A percentile compares a stretch with the other conserved stretches of the same genome.
Evolutionary conservation across 1,284 basidiomycete species (phyloP).

Genomic region (Bjerkandera adusta): DNA sequence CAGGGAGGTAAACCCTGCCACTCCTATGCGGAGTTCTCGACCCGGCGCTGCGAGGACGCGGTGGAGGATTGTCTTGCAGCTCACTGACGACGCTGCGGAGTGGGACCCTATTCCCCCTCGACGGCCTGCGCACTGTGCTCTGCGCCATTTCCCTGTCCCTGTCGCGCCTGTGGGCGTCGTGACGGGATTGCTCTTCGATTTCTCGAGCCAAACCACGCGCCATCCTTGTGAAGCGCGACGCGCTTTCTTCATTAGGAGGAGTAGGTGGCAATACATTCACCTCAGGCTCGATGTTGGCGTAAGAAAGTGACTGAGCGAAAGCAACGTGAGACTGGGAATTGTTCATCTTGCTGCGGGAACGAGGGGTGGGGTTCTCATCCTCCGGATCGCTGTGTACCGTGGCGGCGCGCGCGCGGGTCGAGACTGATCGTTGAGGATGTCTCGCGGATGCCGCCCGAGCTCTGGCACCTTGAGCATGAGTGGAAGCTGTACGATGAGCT

Average conservation of each 20-base stretch:
- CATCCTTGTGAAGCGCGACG: slow-evolving; percentile 57
- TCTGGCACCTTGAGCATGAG: slow-evolving; percentile 12
- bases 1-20: slow-evolving; percentile 56
- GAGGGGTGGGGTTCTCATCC: slow-evolving; percentile 16
- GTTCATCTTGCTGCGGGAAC: slow-evolving; percentile 9
- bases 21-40: slow-evolving; percentile 24
- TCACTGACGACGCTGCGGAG: slow-evolving; percentile 20
- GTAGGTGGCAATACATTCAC: slow-evolving; percentile 57
- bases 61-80: slow-evolving; percentile 4
- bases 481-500: slow-evolving; percentile 19
- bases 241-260: slow-evolving; percentile 38
- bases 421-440: slow-evolving; percentile 14
- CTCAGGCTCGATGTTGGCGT: slow-evolving; percentile 38
- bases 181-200: slow-evolving; percentile 41
- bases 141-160: slow-evolving; percentile 15
- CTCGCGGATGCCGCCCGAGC: neutral
- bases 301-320: slow-evolving; percentile 26
- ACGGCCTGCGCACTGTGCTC: slow-evolving; percentile 19
- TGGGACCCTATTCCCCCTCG: slow-evolving; percentile 19
- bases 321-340: slow-evolving; percentile 21
- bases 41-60: slow-evolving; percentile 8
- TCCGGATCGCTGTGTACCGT: slow-evolving; percentile 6
- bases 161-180: neutral
- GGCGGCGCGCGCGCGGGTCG: slow-evolving; percentile 8
- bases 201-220: slow-evolving; percentile 54